Percentiles rank a stretch among this genome's conserved stretches.
Conservation (phyloP, 768 basidiomycete species). For the Amanita phalloides region DNA sequence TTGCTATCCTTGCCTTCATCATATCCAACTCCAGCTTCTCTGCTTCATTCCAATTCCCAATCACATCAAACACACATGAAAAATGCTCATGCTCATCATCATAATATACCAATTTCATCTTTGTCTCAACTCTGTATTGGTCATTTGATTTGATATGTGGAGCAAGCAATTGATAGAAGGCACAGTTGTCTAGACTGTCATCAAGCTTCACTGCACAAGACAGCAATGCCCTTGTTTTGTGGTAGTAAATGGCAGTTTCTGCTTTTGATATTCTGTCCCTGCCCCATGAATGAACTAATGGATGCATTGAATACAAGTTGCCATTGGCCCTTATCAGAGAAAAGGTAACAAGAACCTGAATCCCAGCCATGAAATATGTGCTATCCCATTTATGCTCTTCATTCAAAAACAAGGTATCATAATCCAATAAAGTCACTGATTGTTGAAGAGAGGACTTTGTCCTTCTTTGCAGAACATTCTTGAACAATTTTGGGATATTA, state of each 20-base stretch:
- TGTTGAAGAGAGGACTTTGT: no score
- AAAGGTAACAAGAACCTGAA: constrained; percentile 9
- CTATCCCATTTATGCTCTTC: constrained; percentile 6
- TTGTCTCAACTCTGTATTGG: background rate
- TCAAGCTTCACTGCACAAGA: background rate
- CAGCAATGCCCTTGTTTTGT: background rate
- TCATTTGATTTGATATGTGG: background rate
- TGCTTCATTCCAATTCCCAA: background rate
- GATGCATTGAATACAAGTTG: constrained; percentile 7
- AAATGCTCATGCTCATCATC: background rate
- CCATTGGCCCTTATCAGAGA: constrained; percentile 8
- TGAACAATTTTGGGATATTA: no score
- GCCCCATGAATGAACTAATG: constrained; percentile 7
- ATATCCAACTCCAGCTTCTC: background rate
- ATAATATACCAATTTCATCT: background rate
- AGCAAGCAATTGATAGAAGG: background rate
- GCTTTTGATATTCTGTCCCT: background rate
- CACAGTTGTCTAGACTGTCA: background rate
- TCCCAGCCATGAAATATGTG: constrained; percentile 8
- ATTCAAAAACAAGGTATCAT: background rate
- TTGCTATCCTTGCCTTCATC: background rate
- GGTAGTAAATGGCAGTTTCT: background rate
- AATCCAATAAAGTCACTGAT: background rate
- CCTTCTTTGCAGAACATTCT: no score
- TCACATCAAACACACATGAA: background rate